Conservation (phyloP, 2,329 filamentous ascomycete genomes). For the Exophiala phaeomuriformis region DNA sequence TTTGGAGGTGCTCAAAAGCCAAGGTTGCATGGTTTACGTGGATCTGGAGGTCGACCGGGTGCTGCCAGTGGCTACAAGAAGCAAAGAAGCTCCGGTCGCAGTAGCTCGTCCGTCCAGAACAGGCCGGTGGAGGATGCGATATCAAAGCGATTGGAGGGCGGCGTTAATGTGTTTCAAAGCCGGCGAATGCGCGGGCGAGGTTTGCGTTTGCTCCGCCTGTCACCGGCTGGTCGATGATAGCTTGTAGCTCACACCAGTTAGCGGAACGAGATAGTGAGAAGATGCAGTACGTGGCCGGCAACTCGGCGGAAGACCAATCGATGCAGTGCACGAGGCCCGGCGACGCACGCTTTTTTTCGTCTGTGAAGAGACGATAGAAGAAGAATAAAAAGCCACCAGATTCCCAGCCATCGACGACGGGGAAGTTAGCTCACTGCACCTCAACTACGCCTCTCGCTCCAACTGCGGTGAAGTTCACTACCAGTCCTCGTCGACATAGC, state of each 20-base stretch:
- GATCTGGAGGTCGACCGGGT: not conserved
- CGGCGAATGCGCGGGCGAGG: constrained; percentile 8
- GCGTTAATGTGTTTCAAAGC: constrained; percentile 23
- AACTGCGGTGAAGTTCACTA: not conserved
- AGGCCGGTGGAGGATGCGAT: constrained; percentile 17
- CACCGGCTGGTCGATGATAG: not conserved
- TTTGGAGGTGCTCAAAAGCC: not conserved
- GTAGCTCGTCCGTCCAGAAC: not conserved
- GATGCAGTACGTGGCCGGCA: not conserved
- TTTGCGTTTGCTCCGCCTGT: not conserved
- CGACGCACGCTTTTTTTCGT: too few species aligned
- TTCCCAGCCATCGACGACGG: not conserved
- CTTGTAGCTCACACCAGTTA: not conserved
- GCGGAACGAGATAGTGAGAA: not conserved
- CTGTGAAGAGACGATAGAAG: not conserved
- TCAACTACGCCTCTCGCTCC: too few species aligned
- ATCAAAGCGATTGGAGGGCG: constrained; percentile 14
- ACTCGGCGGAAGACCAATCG: not conserved
- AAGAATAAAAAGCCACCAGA: not conserved
- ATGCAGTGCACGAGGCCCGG: too few species aligned
- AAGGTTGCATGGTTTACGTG: not conserved
- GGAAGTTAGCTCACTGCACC: too few species aligned
- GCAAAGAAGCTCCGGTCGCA: not conserved
- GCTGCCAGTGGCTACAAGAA: not conserved
- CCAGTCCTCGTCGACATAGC: not conserved